Evolutionary conservation across 441 rosid genomes (phyloP), one percentile per base, ranked within the genome.

Genomic region (Aquilaria agallochum): DNA sequence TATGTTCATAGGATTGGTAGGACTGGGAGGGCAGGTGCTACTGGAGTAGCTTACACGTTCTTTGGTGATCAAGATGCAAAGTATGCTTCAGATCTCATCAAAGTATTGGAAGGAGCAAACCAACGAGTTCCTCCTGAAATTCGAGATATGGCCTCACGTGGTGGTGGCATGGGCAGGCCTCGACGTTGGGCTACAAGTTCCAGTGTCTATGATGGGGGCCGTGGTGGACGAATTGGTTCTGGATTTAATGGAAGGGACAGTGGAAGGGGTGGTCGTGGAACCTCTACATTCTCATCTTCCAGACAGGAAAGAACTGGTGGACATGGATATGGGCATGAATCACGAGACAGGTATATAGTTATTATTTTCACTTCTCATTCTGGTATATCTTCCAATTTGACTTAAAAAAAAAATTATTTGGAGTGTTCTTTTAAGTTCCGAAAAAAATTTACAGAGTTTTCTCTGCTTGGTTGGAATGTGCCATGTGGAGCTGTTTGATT

Each of bases 1-100:
- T 85, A 85, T 72, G 91, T 85, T 64, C 88, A 85, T 59, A 71
- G 91, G 73, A 85, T 85, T 77, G 88, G 91, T 36, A 85, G 91
- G 69, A 85, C 91, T 11, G 91, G 88, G 45, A 79, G 91, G 65
- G 88, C 91, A 9, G 91, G 91, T 68, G 91, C 88, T 40, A 80
- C 83, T 31, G 91, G 91, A 57, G 4, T 78, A 59, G 88, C 91
- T 3, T 69, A 75, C 66, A 83, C 88, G 0, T 85, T 85, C 61
- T 79, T 85, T 20, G 78, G 82, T 7, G 88, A 80, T 48, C 88
- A 85, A 68, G 91, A 85, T 72, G 74, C 87, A 2, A 85, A 81
- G 70, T 64, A 85, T 59, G 91, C 91, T 31, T 66, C 78, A 36
- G 88, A 81, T 50, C 88, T 85, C 20, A 72, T 85, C 14, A 85